Evolutionary conservation across 2,329 filamentous ascomycete species (phyloP).

Genomic region (Alternaria atra): DNA sequence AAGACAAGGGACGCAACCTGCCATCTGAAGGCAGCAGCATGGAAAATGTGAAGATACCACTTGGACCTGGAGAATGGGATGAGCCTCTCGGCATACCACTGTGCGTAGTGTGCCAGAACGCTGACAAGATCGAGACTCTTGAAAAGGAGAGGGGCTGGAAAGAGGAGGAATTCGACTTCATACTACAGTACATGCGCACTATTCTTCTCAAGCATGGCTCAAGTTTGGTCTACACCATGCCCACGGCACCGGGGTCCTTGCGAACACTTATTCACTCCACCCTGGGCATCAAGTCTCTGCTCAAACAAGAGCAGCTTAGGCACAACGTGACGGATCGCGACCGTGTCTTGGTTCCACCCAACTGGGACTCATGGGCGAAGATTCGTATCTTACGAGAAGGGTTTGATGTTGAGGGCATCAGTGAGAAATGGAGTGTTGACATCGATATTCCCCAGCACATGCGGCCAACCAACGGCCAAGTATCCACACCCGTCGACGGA

Average conservation of each 20-base stretch:
- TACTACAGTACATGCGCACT: constrained; percentile 91
- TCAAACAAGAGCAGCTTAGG: constrained; percentile 59
- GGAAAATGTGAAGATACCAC: constrained; percentile 66
- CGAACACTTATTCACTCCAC: constrained; percentile 85
- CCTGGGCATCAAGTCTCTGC: constrained; percentile 82
- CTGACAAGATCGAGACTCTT: constrained; percentile 87
- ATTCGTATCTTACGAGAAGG: constrained; percentile 90
- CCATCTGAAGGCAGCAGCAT: constrained; percentile 40
- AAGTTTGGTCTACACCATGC: constrained; percentile 59
- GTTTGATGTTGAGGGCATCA: constrained; percentile 89
- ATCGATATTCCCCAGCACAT: constrained; percentile 63
- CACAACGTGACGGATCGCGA: constrained; percentile 91
- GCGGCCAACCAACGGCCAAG: constrained; percentile 34
- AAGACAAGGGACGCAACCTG: constrained; percentile 61
- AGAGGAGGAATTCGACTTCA: constrained; percentile 95
- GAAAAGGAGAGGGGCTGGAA: constrained; percentile 93
- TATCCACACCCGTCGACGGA: constrained; percentile 20
- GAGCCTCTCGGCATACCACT: constrained; percentile 86
- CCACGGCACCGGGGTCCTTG: constrained; percentile 72
- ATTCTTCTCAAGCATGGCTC: constrained; percentile 80
- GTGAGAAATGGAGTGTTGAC: constrained; percentile 85
- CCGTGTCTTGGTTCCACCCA: constrained; percentile 91
- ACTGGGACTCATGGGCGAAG: constrained; percentile 99
- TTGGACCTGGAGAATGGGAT: constrained; percentile 92
- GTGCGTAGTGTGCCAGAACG: constrained; percentile 95